phyloP scores from a whole-genome alignment of 176 grass and related monocot genomes.

The Lolium rigidum region DNA sequence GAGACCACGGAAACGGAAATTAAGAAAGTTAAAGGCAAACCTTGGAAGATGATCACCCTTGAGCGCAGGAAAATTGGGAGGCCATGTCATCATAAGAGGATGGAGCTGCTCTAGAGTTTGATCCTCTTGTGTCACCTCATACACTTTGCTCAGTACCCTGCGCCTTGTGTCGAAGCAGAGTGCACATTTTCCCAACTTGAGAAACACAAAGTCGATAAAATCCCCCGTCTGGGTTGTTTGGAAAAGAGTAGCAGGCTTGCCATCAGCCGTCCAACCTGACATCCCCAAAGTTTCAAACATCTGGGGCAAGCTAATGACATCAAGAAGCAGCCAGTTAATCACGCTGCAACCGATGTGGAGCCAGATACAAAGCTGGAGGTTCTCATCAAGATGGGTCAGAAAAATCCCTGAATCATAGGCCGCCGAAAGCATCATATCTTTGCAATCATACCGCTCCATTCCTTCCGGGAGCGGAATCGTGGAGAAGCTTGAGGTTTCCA shows the following conservation, averaged over 20 bases:
- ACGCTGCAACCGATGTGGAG: neutral
- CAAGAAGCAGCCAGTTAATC: neutral
- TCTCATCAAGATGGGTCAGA: conserved; percentile 7
- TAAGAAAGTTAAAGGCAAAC: neutral
- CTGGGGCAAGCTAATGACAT: neutral
- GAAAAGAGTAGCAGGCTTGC: neutral
- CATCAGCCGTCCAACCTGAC: neutral
- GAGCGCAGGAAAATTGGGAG: neutral
- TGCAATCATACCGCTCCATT: neutral
- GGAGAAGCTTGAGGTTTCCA: neutral
- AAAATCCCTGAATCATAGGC: neutral
- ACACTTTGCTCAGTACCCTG: neutral
- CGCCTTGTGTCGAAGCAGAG: neutral
- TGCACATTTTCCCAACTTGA: neutral
- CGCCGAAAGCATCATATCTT: neutral
- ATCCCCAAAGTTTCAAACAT: conserved; percentile 10
- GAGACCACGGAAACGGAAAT: neutral
- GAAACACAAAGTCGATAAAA: neutral
- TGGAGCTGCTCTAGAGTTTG: neutral
- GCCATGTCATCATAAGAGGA: conserved; percentile 25
- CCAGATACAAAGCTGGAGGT: conserved; percentile 1
- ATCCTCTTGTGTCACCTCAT: neutral
- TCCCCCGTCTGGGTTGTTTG: neutral
- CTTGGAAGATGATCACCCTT: conserved; percentile 2
- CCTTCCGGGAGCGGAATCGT: neutral